Percentiles rank a stretch among this genome's conserved stretches.
These are phyloP conservation scores for Mycena haematopus DNA, from an alignment of 768 basidiomycete genomes.

Conservation along the genomic window DNA sequence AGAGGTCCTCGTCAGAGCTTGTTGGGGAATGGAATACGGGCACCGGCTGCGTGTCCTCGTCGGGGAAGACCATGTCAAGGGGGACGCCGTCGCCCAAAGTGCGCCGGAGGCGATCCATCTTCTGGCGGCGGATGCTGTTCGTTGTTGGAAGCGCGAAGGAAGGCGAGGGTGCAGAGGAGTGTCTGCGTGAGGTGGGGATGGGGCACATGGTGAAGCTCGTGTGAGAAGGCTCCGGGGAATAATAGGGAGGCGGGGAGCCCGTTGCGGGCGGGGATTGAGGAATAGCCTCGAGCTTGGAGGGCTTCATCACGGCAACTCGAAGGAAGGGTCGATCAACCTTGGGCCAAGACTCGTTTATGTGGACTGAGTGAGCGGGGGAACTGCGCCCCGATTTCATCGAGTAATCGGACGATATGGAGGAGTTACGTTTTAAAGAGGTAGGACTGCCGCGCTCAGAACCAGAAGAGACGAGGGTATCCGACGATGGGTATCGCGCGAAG, in stretches of 20 bases:
- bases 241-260: constrained; percentile 23
- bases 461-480: constrained; percentile 22
- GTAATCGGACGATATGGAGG: constrained; percentile 16
- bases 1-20: constrained; percentile 20
- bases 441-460: constrained; percentile 14
- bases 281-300: constrained; percentile 27
- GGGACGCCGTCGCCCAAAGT: constrained; percentile 71
- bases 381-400: constrained; percentile 16
- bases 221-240: constrained; percentile 23
- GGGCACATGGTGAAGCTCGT: constrained; percentile 33
- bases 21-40: background rate
- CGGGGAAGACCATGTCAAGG: constrained; percentile 62
- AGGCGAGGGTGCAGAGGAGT: constrained; percentile 34
- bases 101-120: constrained; percentile 68
- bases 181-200: constrained; percentile 27
- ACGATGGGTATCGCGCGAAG: constrained; percentile 25
- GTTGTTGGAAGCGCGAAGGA: constrained; percentile 50
- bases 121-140: constrained; percentile 51
- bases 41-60: constrained; percentile 21
- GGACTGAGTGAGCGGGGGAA: constrained; percentile 2
- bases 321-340: constrained; percentile 26
- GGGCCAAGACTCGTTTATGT: constrained; percentile 27
- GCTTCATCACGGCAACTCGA: constrained; percentile 9
- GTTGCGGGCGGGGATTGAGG: constrained; percentile 27
- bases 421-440: constrained; percentile 18